Evolutionary conservation across 495 filamentous ascomycete genomes (phyloP), one percentile per base, ranked within the genome.

Genomic region (Extremus antarcticus): DNA sequence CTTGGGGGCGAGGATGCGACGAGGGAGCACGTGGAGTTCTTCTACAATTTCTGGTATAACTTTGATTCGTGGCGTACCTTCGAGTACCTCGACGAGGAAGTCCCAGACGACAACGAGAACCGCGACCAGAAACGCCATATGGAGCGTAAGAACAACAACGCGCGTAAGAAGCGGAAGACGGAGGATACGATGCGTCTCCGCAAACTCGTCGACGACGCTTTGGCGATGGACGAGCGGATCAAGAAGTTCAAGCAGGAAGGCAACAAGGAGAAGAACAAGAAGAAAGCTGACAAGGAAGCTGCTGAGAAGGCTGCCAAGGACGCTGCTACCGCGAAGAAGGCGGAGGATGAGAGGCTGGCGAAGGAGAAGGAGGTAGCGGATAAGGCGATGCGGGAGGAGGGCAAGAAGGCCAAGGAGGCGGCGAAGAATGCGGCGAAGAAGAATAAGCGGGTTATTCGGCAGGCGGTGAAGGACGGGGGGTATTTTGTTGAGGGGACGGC

Each of bases 41-140:
- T 98, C 76, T 98, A 98, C 78, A 94, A 97, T 77, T 98, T 96
- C 79, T 98, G 87, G 85, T 98, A 95, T 78, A 90, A 90, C 76
- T 92, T 98, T 64, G 94, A 98, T 78, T 90, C 85, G 70, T 98
- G 92, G 92, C 78, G 92, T 47, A 81, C 86, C 22, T 98, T 98
- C 69, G 92, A 98, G 74, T 98, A 98, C 70, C 86, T 91, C 39
- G 94, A 98, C 65, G 92, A 97, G 76, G 92, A 98, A 65, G 90
- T 98, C 17, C 92, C 92, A 39, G 92, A 98, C 66, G 92, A 98
- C 78, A 92, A 88, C 73, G 92, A 96, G 76, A 94, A 89, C 79
- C 88, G 92, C 69, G 88, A 97, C 74, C 92, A 98, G 78, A 96
- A 95, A 78, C 88, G 92, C 47, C 90, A 96, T 73, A 80, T 89